Percentiles rank a stretch among this genome's conserved stretches.
phyloP scores from a whole-genome alignment of 495 filamentous ascomycete genomes.

The Penicillium atrosanguineum region DNA sequence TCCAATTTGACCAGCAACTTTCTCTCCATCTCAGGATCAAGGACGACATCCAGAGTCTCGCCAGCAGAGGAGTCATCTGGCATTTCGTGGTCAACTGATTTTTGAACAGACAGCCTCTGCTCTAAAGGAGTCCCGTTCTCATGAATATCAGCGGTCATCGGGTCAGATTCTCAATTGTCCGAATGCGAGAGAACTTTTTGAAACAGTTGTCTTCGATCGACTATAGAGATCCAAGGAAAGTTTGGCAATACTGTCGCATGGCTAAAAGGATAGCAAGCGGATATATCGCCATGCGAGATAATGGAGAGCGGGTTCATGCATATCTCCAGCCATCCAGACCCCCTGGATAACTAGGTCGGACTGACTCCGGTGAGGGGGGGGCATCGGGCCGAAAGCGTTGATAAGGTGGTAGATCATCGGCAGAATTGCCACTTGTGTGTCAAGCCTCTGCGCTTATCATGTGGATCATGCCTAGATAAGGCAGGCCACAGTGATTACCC shows the following conservation, averaged over 20 bases:
- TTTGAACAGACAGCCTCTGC: slow-evolving; percentile 14
- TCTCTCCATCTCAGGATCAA: slow-evolving; percentile 33
- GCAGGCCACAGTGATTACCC: not conserved
- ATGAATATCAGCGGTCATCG: not conserved
- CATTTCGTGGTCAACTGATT: slow-evolving; percentile 7
- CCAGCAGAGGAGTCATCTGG: slow-evolving; percentile 10
- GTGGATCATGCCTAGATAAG: not conserved
- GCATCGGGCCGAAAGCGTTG: slow-evolving; percentile 15
- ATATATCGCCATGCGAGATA: slow-evolving; percentile 5
- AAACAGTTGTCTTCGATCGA: not conserved
- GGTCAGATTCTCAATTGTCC: not conserved
- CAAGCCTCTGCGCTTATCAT: not conserved
- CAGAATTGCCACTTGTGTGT: not conserved
- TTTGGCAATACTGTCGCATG: not conserved
- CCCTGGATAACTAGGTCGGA: not conserved
- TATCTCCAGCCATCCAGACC: slow-evolving; percentile 3
- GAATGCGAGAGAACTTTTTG: not conserved
- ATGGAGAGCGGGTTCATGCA: slow-evolving; percentile 1
- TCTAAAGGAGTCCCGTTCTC: slow-evolving; percentile 8
- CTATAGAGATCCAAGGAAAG: not conserved
- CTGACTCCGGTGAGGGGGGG: slow-evolving; percentile 2
- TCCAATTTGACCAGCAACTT: slow-evolving; percentile 46
- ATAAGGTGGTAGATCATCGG: slow-evolving; percentile 5
- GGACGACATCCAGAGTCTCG: slow-evolving; percentile 23
- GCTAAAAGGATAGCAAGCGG: not conserved